Evolutionary conservation across 2,329 filamentous ascomycete species (phyloP).

Genomic region (Emydomyces testavorans): DNA sequence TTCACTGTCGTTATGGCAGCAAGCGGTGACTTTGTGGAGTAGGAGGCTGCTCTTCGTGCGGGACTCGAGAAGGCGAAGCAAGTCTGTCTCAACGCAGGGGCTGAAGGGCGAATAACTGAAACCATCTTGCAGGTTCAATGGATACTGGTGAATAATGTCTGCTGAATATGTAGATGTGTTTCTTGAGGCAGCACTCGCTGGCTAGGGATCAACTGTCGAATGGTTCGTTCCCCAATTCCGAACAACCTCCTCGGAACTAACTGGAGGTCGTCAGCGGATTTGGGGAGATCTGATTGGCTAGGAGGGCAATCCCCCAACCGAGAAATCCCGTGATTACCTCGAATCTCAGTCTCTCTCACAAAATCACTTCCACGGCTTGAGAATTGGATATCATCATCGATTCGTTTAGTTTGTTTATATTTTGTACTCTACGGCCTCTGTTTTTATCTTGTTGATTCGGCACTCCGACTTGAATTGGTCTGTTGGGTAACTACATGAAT

Average conservation of each 20-base stretch:
- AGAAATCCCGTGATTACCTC: slow-evolving; percentile 17
- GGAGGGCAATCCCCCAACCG: slow-evolving; percentile 8
- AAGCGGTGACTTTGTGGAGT: slow-evolving; percentile 19
- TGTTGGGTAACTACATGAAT: too few relatives aligned
- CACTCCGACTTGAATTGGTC: too few relatives aligned
- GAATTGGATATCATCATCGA: too few relatives aligned
- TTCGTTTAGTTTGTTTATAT: too few relatives aligned
- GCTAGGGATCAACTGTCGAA: not conserved
- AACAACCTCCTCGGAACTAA: slow-evolving; percentile 15
- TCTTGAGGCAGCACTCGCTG: too few relatives aligned
- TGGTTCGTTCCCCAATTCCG: slow-evolving; percentile 5
- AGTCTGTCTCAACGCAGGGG: slow-evolving; percentile 28
- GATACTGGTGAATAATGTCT: not conserved
- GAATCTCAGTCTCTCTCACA: too few relatives aligned
- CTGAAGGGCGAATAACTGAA: slow-evolving; percentile 31
- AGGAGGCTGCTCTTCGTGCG: slow-evolving; percentile 16
- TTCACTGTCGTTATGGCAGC: slow-evolving; percentile 14
- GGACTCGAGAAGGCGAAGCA: slow-evolving; percentile 28
- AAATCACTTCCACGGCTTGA: too few relatives aligned
- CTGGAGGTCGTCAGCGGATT: slow-evolving; percentile 17
- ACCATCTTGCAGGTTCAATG: slow-evolving; percentile 24
- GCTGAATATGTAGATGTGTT: not conserved
- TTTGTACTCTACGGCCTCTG: too few relatives aligned
- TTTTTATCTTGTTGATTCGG: too few relatives aligned
- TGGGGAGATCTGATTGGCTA: slow-evolving; percentile 15